These are phyloP conservation scores for Sparassis latifolia DNA, from an alignment of 1,284 basidiomycete genomes.

Conservation along the genomic window DNA sequence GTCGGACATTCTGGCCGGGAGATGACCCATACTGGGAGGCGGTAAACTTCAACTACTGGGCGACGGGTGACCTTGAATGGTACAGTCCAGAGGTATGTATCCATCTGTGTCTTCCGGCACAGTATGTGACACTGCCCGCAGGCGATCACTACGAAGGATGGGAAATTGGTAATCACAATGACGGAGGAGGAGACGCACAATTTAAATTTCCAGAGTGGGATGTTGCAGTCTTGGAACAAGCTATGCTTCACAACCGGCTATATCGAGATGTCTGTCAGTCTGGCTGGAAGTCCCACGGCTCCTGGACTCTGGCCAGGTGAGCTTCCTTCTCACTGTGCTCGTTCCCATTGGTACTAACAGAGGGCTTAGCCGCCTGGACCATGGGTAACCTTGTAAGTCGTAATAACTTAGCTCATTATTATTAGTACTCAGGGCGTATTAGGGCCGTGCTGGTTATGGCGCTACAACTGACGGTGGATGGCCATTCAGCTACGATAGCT, in stretches of 20 bases:
- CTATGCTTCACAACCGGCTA: conserved; percentile 93
- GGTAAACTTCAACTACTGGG: conserved; percentile 69
- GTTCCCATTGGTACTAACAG: too few species aligned
- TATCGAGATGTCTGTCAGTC: conserved; percentile 72
- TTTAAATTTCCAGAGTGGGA: conserved; percentile 76
- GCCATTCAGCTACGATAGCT: conserved; percentile 81
- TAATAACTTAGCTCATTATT: too few species aligned
- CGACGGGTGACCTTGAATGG: conserved; percentile 83
- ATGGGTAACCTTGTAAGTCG: conserved; percentile 26
- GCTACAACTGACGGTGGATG: conserved; percentile 56
- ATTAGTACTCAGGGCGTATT: conserved; percentile 73
- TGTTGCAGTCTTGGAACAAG: conserved; percentile 85
- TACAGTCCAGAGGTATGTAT: conserved; percentile 29
- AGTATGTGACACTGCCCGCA: conserved; percentile 48
- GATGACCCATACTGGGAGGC: conserved; percentile 80
- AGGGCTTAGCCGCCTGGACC: conserved; percentile 12
- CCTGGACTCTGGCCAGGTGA: conserved; percentile 63
- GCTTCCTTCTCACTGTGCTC: too few species aligned
- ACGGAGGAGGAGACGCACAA: conserved; percentile 56
- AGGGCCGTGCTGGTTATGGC: conserved; percentile 58
- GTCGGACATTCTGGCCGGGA: conserved; percentile 72
- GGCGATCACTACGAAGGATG: conserved; percentile 62
- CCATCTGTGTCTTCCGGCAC: too few species aligned
- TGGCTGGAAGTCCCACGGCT: conserved; percentile 67
- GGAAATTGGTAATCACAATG: conserved; percentile 75